phyloP scores from a whole-genome alignment of 768 basidiomycete genomes.

The Mycena maculata region DNA sequence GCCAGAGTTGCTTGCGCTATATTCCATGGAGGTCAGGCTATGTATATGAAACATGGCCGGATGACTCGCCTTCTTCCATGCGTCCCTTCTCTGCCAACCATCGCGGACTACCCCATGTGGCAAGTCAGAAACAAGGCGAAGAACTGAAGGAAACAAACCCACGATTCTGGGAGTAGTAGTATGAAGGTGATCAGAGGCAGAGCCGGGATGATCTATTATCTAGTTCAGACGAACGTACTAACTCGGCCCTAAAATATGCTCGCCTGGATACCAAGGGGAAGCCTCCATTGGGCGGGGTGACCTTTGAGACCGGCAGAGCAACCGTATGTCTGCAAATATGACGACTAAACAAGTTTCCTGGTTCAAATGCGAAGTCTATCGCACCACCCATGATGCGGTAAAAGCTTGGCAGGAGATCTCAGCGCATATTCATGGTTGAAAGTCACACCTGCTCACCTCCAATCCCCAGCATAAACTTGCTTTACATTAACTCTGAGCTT shows the following conservation, averaged over 20 bases:
- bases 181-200: slow-evolving; percentile 63
- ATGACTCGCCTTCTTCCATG: slow-evolving; percentile 53
- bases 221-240: background rate
- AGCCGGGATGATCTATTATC: slow-evolving; percentile 53
- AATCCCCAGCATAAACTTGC: slow-evolving; percentile 61
- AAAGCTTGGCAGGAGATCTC: slow-evolving; percentile 49
- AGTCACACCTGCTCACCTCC: slow-evolving; percentile 44
- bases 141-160: slow-evolving; percentile 23
- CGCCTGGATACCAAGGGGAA: slow-evolving; percentile 60
- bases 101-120: slow-evolving; percentile 48
- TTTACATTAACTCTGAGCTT: background rate
- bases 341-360: background rate
- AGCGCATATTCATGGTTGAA: background rate
- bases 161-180: slow-evolving; percentile 64
- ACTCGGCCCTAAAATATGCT: background rate
- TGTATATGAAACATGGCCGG: background rate
- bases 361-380: background rate
- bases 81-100: slow-evolving; percentile 66
- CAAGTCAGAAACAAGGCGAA: background rate
- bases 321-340: slow-evolving; percentile 49
- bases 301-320: slow-evolving; percentile 53
- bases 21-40: background rate
- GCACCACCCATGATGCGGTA: slow-evolving; percentile 59
- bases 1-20: slow-evolving; percentile 55
- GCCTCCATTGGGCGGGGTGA: slow-evolving; percentile 59